Conservation (phyloP, 2,329 filamentous ascomycete species). For the Fusarium kyushuense region DNA sequence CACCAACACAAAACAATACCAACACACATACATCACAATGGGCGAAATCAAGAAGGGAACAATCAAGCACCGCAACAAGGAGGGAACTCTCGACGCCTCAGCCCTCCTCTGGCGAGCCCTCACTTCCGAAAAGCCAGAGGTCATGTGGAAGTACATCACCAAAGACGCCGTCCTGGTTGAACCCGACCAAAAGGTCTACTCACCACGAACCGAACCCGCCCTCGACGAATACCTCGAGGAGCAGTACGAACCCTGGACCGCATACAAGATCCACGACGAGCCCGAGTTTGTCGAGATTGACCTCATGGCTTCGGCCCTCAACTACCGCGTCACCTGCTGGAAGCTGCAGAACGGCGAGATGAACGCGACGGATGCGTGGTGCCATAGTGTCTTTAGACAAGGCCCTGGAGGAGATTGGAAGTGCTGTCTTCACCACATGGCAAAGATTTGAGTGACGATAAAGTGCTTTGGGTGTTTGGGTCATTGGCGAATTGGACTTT, state of each 20-base stretch:
- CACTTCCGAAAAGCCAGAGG: slow-evolving; percentile 51
- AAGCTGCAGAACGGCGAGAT: slow-evolving; percentile 49
- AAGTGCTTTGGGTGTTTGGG: slow-evolving; percentile 33
- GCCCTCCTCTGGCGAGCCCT: slow-evolving; percentile 53
- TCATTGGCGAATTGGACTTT: slow-evolving; percentile 34
- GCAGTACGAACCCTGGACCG: slow-evolving; percentile 52
- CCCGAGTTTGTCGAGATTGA: slow-evolving; percentile 55
- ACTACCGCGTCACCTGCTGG: slow-evolving; percentile 52
- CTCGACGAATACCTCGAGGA: slow-evolving; percentile 52
- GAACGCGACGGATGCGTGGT: slow-evolving; percentile 51
- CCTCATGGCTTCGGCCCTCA: slow-evolving; percentile 52
- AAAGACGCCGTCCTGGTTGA: slow-evolving; percentile 52
- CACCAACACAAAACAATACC: not conserved
- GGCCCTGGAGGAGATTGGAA: slow-evolving; percentile 52
- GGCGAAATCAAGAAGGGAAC: slow-evolving; percentile 44
- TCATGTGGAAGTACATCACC: slow-evolving; percentile 52
- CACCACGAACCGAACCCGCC: slow-evolving; percentile 49
- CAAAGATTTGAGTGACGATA: slow-evolving; percentile 29
- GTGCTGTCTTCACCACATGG: slow-evolving; percentile 53
- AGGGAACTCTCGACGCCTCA: slow-evolving; percentile 52
- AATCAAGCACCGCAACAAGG: slow-evolving; percentile 53
- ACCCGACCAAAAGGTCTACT: slow-evolving; percentile 50
- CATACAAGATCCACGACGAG: slow-evolving; percentile 53
- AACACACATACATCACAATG: slow-evolving; percentile 20
- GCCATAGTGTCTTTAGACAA: slow-evolving; percentile 52